Evolutionary conservation across 805 yeast genomes (phyloP).

Genomic region (Yamadazyma ubonensis): DNA sequence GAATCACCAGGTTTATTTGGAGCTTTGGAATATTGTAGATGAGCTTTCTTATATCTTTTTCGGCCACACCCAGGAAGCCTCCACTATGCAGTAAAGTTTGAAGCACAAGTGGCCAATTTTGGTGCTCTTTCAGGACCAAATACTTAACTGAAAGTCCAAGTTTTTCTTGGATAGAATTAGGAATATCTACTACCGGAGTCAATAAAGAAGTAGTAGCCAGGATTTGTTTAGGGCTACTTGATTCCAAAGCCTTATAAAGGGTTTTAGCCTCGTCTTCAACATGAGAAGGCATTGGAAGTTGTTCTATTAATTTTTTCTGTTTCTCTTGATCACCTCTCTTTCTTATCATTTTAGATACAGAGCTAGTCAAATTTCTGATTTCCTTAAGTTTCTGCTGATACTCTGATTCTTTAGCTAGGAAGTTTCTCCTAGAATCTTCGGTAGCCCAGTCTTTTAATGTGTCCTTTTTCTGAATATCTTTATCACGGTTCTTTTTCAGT

Average conservation of each 20-base stretch:
- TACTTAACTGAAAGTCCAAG: constrained; percentile 41
- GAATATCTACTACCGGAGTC: constrained; percentile 30
- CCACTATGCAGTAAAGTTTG: constrained; percentile 33
- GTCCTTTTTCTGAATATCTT: neutral
- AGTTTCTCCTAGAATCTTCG: constrained; percentile 21
- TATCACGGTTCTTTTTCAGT: constrained; percentile 1
- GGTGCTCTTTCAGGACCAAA: constrained; percentile 37
- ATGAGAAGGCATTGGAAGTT: constrained; percentile 21
- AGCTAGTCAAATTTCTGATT: constrained; percentile 28
- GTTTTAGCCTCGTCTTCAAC: constrained; percentile 14
- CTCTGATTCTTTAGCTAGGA: constrained; percentile 22
- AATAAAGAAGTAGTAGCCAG: constrained; percentile 12
- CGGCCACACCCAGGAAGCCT: constrained; percentile 34
- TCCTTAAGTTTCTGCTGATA: constrained; percentile 26
- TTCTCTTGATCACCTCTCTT: constrained; percentile 19
- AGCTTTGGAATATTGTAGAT: constrained; percentile 41
- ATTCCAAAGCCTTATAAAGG: constrained; percentile 15
- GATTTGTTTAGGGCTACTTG: neutral
- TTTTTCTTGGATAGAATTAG: constrained; percentile 32
- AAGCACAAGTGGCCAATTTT: constrained; percentile 50
- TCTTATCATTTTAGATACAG: constrained; percentile 25
- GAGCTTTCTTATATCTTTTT: constrained; percentile 35
- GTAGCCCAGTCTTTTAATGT: constrained; percentile 19
- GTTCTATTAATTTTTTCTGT: constrained; percentile 16
- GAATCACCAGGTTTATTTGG: constrained; percentile 33